These are phyloP conservation scores for Arabidopsis suecica DNA, from an alignment of 345 rosid genomes.

Conservation along the genomic window DNA sequence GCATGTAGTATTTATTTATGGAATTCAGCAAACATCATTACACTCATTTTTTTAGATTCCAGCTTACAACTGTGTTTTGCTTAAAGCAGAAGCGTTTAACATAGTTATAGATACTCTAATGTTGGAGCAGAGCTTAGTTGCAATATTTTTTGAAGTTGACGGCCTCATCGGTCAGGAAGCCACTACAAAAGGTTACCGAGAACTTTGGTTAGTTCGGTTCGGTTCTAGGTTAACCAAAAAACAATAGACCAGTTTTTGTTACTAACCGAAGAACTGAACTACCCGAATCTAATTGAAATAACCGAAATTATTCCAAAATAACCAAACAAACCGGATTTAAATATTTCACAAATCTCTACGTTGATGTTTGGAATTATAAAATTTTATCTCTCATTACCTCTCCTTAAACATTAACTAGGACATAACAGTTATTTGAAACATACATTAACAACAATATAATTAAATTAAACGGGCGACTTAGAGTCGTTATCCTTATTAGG, in stretches of 20 bases:
- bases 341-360: slow-evolving; percentile 20
- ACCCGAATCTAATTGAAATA: too few species aligned
- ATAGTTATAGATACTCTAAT: slow-evolving; percentile 35
- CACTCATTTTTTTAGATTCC: too few species aligned
- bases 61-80: too few species aligned
- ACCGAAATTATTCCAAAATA: too few species aligned
- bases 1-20: too few species aligned
- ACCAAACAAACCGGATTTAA: too few species aligned
- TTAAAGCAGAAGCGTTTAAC: too few species aligned
- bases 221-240: too few species aligned
- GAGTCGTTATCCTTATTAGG: background rate
- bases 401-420: background rate
- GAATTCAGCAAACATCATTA: too few species aligned
- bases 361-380: background rate
- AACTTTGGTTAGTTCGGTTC: too few species aligned
- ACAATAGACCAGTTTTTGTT: too few species aligned
- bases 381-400: slow-evolving; percentile 2
- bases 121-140: slow-evolving; percentile 69
- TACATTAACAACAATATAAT: background rate
- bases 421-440: background rate
- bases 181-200: slow-evolving; percentile 49
- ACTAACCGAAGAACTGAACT: too few species aligned
- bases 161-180: slow-evolving; percentile 73
- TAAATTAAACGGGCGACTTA: slow-evolving; percentile 24
- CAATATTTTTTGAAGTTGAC: slow-evolving; percentile 80